phyloP scores from a whole-genome alignment of 2,329 filamentous ascomycete genomes.

The Aspergillus pseudoviridinutans region DNA sequence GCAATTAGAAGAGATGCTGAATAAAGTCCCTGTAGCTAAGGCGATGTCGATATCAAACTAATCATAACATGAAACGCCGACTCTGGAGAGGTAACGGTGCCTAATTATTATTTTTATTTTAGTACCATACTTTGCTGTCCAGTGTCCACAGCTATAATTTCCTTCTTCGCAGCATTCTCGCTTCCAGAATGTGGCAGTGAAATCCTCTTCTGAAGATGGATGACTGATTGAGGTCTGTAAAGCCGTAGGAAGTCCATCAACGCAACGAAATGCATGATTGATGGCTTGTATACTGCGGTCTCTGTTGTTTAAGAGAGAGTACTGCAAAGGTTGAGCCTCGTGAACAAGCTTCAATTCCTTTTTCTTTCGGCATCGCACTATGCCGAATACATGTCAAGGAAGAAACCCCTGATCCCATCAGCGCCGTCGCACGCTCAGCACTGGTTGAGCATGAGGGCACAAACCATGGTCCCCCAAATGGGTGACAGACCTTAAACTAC shows the following conservation, averaged over 20 bases:
- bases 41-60: background rate
- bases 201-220: background rate
- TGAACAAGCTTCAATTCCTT: background rate
- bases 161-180: background rate
- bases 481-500: slow-evolving; percentile 12
- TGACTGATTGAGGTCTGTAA: background rate
- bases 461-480: slow-evolving; percentile 15
- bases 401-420: slow-evolving; percentile 10
- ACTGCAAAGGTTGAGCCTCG: no score
- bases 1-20: background rate
- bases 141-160: background rate
- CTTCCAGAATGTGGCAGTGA: background rate
- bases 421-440: background rate
- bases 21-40: background rate
- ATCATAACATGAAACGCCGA: slow-evolving; percentile 8
- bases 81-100: background rate
- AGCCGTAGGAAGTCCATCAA: background rate
- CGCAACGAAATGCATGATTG: no score
- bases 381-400: background rate
- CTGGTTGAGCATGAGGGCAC: slow-evolving; percentile 5
- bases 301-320: no score
- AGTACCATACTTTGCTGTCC: background rate
- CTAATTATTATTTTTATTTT: background rate
- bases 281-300: no score
- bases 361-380: slow-evolving; percentile 1